These are phyloP conservation scores for Microdochium trichocladiopsis DNA, from an alignment of 2,329 filamentous ascomycete genomes.

Conservation along the genomic window DNA sequence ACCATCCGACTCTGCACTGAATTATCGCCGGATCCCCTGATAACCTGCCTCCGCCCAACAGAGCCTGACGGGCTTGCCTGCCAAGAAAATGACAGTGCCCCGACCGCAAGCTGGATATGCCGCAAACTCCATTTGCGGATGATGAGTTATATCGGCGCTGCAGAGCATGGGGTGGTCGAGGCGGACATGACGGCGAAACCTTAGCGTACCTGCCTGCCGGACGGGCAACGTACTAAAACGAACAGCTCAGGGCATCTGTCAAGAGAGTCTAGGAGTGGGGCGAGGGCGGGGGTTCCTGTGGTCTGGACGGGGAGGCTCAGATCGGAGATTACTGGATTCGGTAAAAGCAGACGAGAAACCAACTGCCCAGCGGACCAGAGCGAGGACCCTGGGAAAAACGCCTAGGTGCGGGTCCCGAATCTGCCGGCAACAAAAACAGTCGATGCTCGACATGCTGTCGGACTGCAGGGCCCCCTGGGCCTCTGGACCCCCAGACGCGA, in stretches of 20 bases:
- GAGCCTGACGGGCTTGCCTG: no score
- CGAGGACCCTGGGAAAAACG: not conserved
- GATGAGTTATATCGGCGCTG: no score
- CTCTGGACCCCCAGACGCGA: no score
- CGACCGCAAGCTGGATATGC: not conserved
- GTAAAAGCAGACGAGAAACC: not conserved
- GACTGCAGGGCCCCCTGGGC: not conserved
- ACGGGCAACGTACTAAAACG: no score
- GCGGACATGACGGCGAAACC: no score
- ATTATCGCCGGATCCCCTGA: no score
- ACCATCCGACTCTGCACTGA: not conserved
- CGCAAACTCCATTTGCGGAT: not conserved
- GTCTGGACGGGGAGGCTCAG: not conserved
- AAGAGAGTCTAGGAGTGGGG: not conserved
- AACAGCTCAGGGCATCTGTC: not conserved
- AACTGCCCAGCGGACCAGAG: not conserved
- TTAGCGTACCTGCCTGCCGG: no score
- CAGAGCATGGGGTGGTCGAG: no score
- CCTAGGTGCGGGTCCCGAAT: not conserved
- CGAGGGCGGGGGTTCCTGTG: not conserved
- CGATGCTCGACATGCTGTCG: no score
- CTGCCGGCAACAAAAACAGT: not conserved
- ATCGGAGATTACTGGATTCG: not conserved
- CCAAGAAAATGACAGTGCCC: not conserved
- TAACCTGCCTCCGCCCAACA: no score